Base-by-base conservation (phyloP, 441 rosid genomes). In the Melastoma candidum region DNA sequence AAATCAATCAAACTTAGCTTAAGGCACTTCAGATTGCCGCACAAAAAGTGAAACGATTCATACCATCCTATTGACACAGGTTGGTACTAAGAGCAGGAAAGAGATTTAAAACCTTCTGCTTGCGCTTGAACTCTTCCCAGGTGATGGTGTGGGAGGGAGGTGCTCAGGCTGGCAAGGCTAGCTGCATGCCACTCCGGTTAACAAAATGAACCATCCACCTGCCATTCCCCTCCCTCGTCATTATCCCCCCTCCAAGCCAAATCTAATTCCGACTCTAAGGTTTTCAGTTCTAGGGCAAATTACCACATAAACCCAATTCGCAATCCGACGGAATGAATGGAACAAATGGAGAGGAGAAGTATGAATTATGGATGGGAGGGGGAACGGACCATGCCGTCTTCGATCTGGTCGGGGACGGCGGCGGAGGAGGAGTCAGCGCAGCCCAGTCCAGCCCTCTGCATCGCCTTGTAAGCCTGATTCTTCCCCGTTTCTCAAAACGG, bases 121-220 rank as follows among this genome's bases (percentile, higher is more conserved):
- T 93, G 77, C 57, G 70, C 64, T 89, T 93, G 69, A 59, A 86
- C 68, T 89, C 96, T 70, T 93, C 98, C 97, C 96, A 93, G 27
- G 97, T 89, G 57, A 93, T 53, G 0, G 98, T 89, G 56, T 86
- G 93, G 47, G 99, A 17, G 22, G 22, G 22, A 84, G 36, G 96
- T 93, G 69, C 81, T 89, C 63, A 89, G 99, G 78, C 90, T 80
- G 57, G 95, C 96, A 85, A 93, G 77, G 74, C 97, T 97, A 79
- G 99, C 96, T 81, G 97, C 99, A 84, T 89, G 99, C 99, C 97
- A 93, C 78, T 77, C 97, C 89, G 99, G 99, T 77, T 96, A 82
- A 89, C 86, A 97, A 89, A 93, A 93, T 72, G 99, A 93, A 82
- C 97, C 97, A 86, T 93, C 99, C 96, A 93, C 96, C 99, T 93